A percentile compares a stretch with the other conserved stretches of the same genome.
Conservation (phyloP, 1,284 basidiomycete species). For the Megacollybia platyphylla region DNA sequence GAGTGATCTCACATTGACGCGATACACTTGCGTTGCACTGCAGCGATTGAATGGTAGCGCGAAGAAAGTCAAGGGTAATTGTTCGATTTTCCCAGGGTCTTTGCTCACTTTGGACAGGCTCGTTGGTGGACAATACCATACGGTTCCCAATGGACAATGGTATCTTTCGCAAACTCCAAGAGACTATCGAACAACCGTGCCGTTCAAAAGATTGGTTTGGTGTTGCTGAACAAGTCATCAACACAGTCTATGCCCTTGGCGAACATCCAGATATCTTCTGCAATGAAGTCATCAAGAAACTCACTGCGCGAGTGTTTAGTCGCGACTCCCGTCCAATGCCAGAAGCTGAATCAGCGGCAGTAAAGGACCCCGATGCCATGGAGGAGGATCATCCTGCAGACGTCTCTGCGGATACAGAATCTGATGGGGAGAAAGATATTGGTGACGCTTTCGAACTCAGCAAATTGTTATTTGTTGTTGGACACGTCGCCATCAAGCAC, state of each 20-base stretch:
- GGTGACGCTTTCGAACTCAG: slow-evolving; percentile 80
- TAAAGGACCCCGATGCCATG: slow-evolving; percentile 36
- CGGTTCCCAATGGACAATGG: slow-evolving; percentile 83
- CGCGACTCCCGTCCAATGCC: slow-evolving; percentile 13
- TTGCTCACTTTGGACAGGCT: slow-evolving; percentile 34
- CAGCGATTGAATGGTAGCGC: slow-evolving; percentile 88
- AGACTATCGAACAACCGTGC: slow-evolving; percentile 66
- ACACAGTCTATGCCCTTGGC: slow-evolving; percentile 89
- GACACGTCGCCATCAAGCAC: slow-evolving; percentile 95
- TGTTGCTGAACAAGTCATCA: slow-evolving; percentile 93
- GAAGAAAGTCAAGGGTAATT: slow-evolving; percentile 90
- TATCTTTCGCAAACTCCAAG: slow-evolving; percentile 77
- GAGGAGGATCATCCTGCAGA: slow-evolving; percentile 28
- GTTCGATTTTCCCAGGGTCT: neutral
- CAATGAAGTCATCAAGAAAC: slow-evolving; percentile 69
- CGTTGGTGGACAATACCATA: slow-evolving; percentile 77
- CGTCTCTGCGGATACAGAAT: slow-evolving; percentile 11
- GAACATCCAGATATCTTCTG: slow-evolving; percentile 89
- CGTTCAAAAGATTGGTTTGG: slow-evolving; percentile 91
- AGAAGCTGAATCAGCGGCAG: slow-evolving; percentile 9
- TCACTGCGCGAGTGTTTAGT: slow-evolving; percentile 66
- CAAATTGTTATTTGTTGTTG: slow-evolving; percentile 88
- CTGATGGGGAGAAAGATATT: slow-evolving; percentile 32
- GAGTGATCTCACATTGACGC: slow-evolving; percentile 81
- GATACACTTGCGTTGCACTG: slow-evolving; percentile 89